Evolutionary conservation across 139 green algal genomes (phyloP).

Genomic region (Spirogloea muscicola): DNA sequence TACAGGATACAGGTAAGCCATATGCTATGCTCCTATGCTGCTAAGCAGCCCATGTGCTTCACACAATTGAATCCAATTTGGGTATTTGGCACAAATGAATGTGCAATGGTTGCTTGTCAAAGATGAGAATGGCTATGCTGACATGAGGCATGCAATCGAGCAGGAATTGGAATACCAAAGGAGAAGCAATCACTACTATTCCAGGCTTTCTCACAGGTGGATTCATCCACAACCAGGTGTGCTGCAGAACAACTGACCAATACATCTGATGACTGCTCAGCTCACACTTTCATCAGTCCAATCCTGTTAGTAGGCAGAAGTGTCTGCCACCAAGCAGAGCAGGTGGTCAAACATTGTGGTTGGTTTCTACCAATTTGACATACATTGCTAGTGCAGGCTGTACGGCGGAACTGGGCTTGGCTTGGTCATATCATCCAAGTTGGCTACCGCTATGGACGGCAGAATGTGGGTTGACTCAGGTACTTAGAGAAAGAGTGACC

Average conservation of each 20-base stretch:
- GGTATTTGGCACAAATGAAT: too few species aligned
- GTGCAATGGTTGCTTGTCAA: background rate
- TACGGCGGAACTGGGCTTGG: constrained; percentile 22
- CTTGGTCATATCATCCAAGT: constrained; percentile 22
- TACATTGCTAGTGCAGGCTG: background rate
- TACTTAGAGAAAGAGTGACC: too few species aligned
- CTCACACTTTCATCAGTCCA: background rate
- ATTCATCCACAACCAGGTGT: constrained; percentile 25
- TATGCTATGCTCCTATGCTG: background rate
- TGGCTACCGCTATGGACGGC: constrained; percentile 27
- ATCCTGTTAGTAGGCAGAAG: background rate
- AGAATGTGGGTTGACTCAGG: constrained; percentile 32
- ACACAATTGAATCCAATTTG: too few species aligned
- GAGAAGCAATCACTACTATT: constrained; percentile 37
- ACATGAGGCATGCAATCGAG: background rate
- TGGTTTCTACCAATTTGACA: background rate
- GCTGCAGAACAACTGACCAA: background rate
- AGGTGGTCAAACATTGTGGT: background rate
- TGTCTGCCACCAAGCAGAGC: background rate
- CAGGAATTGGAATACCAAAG: constrained; percentile 38
- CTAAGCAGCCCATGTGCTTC: too few species aligned
- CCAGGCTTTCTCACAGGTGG: constrained; percentile 35
- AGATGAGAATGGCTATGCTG: background rate
- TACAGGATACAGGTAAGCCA: constrained; percentile 8
- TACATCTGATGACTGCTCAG: background rate